These are phyloP conservation scores for Elsinoe batatas DNA, from an alignment of 2,329 filamentous ascomycete genomes.

Conservation along the genomic window DNA sequence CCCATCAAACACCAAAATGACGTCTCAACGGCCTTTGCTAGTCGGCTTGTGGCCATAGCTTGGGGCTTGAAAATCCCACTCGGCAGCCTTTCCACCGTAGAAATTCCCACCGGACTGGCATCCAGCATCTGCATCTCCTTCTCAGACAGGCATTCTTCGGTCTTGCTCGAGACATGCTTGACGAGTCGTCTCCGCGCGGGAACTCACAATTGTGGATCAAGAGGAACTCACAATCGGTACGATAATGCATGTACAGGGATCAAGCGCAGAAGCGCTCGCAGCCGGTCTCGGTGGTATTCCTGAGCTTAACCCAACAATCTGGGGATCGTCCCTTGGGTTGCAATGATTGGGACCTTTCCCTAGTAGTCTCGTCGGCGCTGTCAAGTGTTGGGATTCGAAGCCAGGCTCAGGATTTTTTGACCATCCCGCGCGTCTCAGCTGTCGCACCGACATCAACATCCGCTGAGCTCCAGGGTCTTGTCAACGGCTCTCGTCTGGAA, in stretches of 20 bases:
- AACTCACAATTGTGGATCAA: slow-evolving; percentile 1
- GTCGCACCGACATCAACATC: neutral
- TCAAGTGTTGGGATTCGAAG: neutral
- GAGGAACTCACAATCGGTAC: neutral
- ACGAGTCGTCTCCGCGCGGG: neutral
- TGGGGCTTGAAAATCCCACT: slow-evolving; percentile 3
- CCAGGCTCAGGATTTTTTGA: neutral
- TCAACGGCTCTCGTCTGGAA: neutral
- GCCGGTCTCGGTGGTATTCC: slow-evolving; percentile 7
- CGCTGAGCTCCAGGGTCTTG: neutral
- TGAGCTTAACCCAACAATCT: slow-evolving; percentile 1
- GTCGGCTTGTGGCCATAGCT: neutral
- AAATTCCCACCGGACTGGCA: neutral
- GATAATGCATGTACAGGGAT: slow-evolving; percentile 4
- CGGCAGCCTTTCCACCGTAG: neutral
- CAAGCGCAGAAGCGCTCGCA: neutral
- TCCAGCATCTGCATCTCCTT: too few relatives aligned
- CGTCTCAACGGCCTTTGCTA: neutral
- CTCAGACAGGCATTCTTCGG: neutral
- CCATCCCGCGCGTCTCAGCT: neutral
- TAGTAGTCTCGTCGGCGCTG: neutral
- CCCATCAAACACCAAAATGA: slow-evolving; percentile 10
- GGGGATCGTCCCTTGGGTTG: neutral
- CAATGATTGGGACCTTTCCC: neutral
- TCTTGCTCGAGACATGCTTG: neutral